phyloP scores from a whole-genome alignment of 371 early-diverging fungal species.

The Lichtheimia ornata region DNA sequence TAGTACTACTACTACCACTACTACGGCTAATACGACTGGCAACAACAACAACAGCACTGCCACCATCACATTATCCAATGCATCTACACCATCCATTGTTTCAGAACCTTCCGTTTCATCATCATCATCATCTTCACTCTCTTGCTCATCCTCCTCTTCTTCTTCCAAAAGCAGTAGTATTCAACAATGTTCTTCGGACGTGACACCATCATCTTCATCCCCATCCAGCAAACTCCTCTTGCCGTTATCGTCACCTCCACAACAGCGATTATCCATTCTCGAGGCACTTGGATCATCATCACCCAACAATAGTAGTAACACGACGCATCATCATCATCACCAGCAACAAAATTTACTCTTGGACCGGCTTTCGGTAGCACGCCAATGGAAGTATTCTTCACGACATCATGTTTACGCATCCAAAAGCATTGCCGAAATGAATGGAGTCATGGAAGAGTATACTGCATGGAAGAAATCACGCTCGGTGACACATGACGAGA shows the following conservation, averaged over 20 bases:
- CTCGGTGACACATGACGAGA: neutral
- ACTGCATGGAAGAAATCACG: neutral
- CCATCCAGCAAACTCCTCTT: neutral
- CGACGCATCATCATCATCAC: no score
- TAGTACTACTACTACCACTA: neutral
- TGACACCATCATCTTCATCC: neutral
- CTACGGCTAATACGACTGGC: neutral
- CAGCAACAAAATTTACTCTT: neutral
- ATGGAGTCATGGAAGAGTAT: neutral
- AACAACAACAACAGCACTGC: no score
- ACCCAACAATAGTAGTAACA: no score
- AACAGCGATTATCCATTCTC: slow-evolving; percentile 1
- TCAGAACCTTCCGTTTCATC: no score
- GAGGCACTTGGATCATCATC: neutral
- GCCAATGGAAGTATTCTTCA: slow-evolving; percentile 9
- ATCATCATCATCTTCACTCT: no score
- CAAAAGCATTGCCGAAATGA: slow-evolving; percentile 9
- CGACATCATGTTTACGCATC: slow-evolving; percentile 9
- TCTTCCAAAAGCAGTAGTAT: slow-evolving; percentile 1
- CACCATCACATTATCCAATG: no score
- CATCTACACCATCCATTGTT: no score
- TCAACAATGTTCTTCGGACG: neutral
- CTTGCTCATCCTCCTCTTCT: no score
- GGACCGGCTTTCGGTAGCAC: neutral
- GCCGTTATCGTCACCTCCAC: neutral